Evolutionary conservation across 441 rosid genomes (phyloP).

Genomic region (Macaranga tanarius): DNA sequence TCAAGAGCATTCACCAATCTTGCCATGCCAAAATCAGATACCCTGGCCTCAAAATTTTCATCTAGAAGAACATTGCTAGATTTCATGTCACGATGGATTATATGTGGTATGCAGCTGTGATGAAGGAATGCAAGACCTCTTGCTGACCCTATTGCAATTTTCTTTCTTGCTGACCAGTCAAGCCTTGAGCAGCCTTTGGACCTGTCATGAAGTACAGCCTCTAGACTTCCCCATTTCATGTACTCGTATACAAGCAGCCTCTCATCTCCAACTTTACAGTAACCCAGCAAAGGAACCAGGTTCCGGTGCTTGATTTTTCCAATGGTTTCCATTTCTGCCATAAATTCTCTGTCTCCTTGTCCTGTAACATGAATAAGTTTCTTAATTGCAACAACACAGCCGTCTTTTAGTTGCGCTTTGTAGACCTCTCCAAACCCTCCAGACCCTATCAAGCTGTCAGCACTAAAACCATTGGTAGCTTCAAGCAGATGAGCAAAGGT

Average conservation of each 20-base stretch:
- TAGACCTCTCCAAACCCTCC: conserved; percentile 97
- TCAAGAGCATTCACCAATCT: conserved; percentile 86
- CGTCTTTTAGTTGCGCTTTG: conserved; percentile 79
- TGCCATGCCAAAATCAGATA: conserved; percentile 97
- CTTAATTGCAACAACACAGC: conserved; percentile 82
- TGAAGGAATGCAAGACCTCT: conserved; percentile 96
- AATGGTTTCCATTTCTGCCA: conserved; percentile 98
- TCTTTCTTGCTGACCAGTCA: conserved; percentile 79
- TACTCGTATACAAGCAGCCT: conserved; percentile 93
- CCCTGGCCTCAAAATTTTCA: conserved; percentile 78
- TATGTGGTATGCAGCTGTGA: conserved; percentile 94
- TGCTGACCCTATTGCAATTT: conserved; percentile 83
- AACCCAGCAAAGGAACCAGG: conserved; percentile 83
- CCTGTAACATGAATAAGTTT: conserved; percentile 87
- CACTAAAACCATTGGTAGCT: conserved; percentile 94
- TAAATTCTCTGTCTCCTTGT: conserved; percentile 94
- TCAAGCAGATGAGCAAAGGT: conserved; percentile 88
- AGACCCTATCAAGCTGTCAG: conserved; percentile 82
- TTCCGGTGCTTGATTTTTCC: conserved; percentile 95
- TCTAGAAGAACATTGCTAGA: conserved; percentile 94
- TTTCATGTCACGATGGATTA: conserved; percentile 94
- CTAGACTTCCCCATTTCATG: conserved; percentile 96
- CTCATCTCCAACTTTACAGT: conserved; percentile 92
- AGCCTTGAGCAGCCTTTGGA: conserved; percentile 55
- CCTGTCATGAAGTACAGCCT: conserved; percentile 71